Evolutionary conservation across 2,329 filamentous ascomycete genomes (phyloP), one percentile per base, ranked within the genome.

Genomic region (Colletotrichum caudatum): DNA sequence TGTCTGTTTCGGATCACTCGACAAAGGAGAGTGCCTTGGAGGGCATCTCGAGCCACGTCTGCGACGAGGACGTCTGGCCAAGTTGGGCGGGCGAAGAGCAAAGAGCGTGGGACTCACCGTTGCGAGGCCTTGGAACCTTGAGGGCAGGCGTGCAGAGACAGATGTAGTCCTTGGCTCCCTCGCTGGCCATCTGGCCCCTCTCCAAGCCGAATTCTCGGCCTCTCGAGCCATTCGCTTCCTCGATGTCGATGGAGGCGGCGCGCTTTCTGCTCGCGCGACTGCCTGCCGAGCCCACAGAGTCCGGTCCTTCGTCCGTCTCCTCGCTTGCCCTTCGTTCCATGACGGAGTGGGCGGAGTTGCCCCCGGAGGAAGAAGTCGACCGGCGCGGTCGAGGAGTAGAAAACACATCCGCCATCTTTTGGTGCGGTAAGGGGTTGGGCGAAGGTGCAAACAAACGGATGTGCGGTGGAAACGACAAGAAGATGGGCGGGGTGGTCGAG

Each of bases 41-140:
- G 64, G 35, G 29, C 54, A 60, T 72, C 60, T 72, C 60, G 59
- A 33, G 48, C 35, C 41, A 23, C 44, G 46, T 54, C 29, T 60
- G 65, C 37, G 54, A 69, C 39, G 46, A 56, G 46, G 41, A 66
- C 37, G 44, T 50, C 64, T 50, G 70, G 58, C 69, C 72, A 44
- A 71, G 44, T 33, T 71, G 73, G 66, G 66, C 44, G 51, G 64
- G 53, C n/a, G 56, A 53, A 59, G 48, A 61, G 65, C 37, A 64
- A 73, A 56, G 46, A 44, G 33, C 7, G 72, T 44, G 64, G 69
- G 54, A 82, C 87, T 81, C 81, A 90, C 88, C 87, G 77, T 90
- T 90, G 58, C 88, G 82, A 66, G 88, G 88, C 68, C 88, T 82
- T 3, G 88, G 88, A 58, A 90, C 85, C 77, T 89, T 90, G 5